Evolutionary conservation across 202 grass and related monocot species (phyloP).

Genomic region (Saccharum hybrid): DNA sequence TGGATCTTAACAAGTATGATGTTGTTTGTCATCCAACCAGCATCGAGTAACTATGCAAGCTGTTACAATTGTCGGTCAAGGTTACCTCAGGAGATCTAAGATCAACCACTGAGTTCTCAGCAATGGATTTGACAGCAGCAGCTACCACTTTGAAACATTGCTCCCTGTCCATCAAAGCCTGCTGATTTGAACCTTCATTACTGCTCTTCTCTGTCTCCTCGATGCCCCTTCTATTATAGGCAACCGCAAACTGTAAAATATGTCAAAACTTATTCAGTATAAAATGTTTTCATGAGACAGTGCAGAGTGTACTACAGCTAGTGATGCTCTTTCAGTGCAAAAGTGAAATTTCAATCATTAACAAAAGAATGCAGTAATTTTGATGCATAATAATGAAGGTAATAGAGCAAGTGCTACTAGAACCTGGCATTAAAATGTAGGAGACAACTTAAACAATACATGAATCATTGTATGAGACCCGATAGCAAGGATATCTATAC

Average conservation of each 20-base stretch:
- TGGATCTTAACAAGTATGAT: slow-evolving; percentile 36
- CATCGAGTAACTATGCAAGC: slow-evolving; percentile 15
- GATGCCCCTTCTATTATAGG: slow-evolving; percentile 92
- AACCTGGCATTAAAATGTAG: not conserved
- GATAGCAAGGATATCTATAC: slow-evolving; percentile 13
- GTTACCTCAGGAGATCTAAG: slow-evolving; percentile 92
- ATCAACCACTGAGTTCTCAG: slow-evolving; percentile 72
- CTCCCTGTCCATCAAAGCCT: slow-evolving; percentile 71
- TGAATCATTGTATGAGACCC: slow-evolving; percentile 4
- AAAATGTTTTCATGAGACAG: slow-evolving; percentile 38
- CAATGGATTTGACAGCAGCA: slow-evolving; percentile 65
- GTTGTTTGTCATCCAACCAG: slow-evolving; percentile 18
- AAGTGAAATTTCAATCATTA: not conserved
- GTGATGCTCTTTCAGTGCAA: not conserved
- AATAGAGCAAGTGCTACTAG: slow-evolving; percentile 10
- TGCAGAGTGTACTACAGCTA: not conserved
- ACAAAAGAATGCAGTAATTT: slow-evolving; percentile 14
- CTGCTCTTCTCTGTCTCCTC: slow-evolving; percentile 66
- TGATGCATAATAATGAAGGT: slow-evolving; percentile 11
- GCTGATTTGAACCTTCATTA: slow-evolving; percentile 45
- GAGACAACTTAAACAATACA: slow-evolving; percentile 10
- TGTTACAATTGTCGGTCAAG: slow-evolving; percentile 21
- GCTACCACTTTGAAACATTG: slow-evolving; percentile 84
- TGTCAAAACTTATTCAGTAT: slow-evolving; percentile 34
- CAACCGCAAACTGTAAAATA: slow-evolving; percentile 85